Percentiles rank a stretch among this genome's conserved stretches.
Evolutionary conservation across 225 moss, liverwort and hornwort species (phyloP).

Genomic region (Ulota crispa): DNA sequence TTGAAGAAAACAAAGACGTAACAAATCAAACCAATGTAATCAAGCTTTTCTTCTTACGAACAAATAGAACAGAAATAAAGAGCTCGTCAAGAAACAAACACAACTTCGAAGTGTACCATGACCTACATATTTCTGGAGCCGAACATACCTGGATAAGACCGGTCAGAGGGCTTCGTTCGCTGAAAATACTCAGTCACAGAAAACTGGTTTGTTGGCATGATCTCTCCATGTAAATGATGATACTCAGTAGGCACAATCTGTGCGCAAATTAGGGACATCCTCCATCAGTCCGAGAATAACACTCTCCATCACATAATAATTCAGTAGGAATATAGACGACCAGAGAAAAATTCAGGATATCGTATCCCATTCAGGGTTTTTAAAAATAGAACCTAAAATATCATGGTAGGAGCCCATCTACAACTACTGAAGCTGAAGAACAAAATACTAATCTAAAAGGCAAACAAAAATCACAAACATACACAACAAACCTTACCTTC

Average conservation of each 20-base stretch:
- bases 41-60: neutral
- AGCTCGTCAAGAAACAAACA: neutral
- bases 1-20: conserved; percentile 14
- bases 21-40: conserved; percentile 10
- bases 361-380: neutral
- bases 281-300: conserved; percentile 18
- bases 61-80: neutral
- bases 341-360: neutral
- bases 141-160: conserved; percentile 82
- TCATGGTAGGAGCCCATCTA: conserved; percentile 6
- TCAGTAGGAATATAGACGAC: neutral
- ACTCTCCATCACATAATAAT: neutral
- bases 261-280: neutral
- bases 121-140: conserved; percentile 3
- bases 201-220: conserved; percentile 95
- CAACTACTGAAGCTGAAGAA: conserved; percentile 16
- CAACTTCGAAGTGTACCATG: neutral
- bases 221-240: conserved; percentile 63
- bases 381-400: neutral
- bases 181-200: conserved; percentile 91
- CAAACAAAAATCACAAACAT: neutral
- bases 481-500: conserved; percentile 57
- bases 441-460: conserved; percentile 7
- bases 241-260: conserved; percentile 98
- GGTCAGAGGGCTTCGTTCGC: conserved; percentile 63